Evolutionary conservation across 768 basidiomycete genomes (phyloP).

Genomic region (Mycena venus): DNA sequence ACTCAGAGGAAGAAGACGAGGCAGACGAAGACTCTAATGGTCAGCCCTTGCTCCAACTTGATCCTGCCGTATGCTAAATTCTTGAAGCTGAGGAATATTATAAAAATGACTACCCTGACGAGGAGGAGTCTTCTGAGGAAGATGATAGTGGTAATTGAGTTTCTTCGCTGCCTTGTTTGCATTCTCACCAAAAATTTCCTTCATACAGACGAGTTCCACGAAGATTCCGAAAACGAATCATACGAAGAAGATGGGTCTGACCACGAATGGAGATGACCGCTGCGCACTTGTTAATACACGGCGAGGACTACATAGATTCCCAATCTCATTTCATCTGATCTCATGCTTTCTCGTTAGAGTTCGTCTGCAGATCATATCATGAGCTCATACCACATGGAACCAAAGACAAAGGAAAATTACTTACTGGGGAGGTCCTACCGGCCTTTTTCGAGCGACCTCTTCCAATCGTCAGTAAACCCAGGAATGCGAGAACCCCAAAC

Average conservation of each 20-base stretch:
- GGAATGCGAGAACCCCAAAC: conserved; percentile 53
- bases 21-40: conserved; percentile 91
- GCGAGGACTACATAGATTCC: conserved; percentile 3
- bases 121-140: conserved; percentile 60
- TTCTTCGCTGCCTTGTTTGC: conserved; percentile 10
- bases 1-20: conserved; percentile 78
- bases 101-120: conserved; percentile 89
- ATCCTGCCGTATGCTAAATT: not conserved
- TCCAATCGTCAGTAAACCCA: conserved; percentile 54
- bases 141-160: conserved; percentile 44
- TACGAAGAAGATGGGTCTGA: conserved; percentile 30
- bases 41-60: conserved; percentile 41
- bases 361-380: not conserved
- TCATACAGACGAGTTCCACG: conserved; percentile 65
- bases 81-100: conserved; percentile 79
- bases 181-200: not conserved
- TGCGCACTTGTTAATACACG: not conserved
- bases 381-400: not conserved
- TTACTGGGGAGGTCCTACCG: not conserved
- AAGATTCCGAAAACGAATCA: conserved; percentile 27
- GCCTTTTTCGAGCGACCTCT: conserved; percentile 21
- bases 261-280: conserved; percentile 33
- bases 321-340: not conserved
- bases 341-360: conserved; percentile 15
- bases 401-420: not conserved